phyloP scores from a whole-genome alignment of 805 yeast species.

The Wickerhamiella australiensis region DNA sequence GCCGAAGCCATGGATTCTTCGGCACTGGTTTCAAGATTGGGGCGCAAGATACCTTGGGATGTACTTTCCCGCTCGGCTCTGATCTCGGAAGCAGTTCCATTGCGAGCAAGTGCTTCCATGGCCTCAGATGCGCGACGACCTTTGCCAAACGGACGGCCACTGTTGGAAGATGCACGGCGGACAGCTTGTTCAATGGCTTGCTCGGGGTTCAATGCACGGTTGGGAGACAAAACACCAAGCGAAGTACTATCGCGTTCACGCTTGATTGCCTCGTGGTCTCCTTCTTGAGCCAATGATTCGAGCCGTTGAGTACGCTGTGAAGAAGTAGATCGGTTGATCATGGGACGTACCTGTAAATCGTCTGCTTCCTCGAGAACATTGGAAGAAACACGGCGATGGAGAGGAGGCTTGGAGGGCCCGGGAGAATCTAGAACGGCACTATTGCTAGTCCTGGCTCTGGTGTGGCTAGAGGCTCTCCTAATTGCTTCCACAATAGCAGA shows the following conservation, averaged over 20 bases:
- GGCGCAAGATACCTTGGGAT: not conserved
- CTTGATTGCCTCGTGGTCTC: not conserved
- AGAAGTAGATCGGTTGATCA: not conserved
- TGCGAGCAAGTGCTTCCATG: not conserved
- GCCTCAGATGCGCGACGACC: not conserved
- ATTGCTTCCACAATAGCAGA: not conserved
- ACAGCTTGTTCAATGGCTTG: slow-evolving; percentile 3
- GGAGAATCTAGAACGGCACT: not conserved
- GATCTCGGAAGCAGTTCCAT: slow-evolving; percentile 1
- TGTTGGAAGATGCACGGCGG: slow-evolving; percentile 1
- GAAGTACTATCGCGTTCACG: slow-evolving; percentile 6
- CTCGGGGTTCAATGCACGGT: not conserved
- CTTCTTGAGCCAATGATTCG: not conserved
- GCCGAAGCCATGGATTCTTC: slow-evolving; percentile 3
- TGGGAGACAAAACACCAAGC: slow-evolving; percentile 1
- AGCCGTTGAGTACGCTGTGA: not conserved
- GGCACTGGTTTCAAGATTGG: not conserved
- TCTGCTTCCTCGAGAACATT: not conserved
- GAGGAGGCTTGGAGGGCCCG: not conserved
- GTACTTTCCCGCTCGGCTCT: slow-evolving; percentile 9
- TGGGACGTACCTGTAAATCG: not conserved
- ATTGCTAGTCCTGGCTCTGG: not conserved
- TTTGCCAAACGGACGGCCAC: not conserved
- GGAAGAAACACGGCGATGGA: slow-evolving; percentile 1
- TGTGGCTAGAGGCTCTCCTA: not conserved